Evolutionary conservation across 1,284 basidiomycete genomes (phyloP).

Genomic region (Papiliotrema flavescens): DNA sequence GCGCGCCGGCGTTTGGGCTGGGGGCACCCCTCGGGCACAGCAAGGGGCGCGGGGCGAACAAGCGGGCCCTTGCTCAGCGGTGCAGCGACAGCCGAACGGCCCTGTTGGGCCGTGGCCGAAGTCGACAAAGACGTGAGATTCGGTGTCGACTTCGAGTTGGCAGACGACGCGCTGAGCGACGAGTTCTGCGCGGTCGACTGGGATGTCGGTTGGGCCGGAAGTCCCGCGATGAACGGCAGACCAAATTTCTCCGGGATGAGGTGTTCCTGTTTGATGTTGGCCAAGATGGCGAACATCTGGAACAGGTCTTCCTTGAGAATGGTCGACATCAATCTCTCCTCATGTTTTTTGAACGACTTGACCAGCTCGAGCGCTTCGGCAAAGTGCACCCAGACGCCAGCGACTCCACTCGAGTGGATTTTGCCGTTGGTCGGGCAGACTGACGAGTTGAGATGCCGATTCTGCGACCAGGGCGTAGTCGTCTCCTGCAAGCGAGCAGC

Average conservation of each 20-base stretch:
- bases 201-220: background rate
- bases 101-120: conserved; percentile 5
- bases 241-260: conserved; percentile 34
- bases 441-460: conserved; percentile 23
- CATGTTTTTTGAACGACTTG: conserved; percentile 18
- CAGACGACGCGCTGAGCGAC: conserved; percentile 10
- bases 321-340: conserved; percentile 22
- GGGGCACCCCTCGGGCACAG: conserved; percentile 37
- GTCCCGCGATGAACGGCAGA: conserved; percentile 14
- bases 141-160: conserved; percentile 30
- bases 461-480: too few species aligned
- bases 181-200: background rate
- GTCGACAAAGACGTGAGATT: conserved; percentile 21
- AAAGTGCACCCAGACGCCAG: conserved; percentile 39
- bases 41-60: conserved; percentile 29
- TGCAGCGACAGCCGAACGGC: background rate
- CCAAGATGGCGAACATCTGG: conserved; percentile 33
- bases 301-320: conserved; percentile 39
- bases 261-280: conserved; percentile 34
- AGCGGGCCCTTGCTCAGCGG: conserved; percentile 27
- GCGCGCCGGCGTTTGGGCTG: conserved; percentile 41
- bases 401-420: conserved; percentile 32
- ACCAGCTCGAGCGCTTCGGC: conserved; percentile 34
- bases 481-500: too few species aligned
- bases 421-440: conserved; percentile 13